Base-by-base conservation (phyloP, 169 alveolate species). In the Plasmodium reichenowi region DNA sequence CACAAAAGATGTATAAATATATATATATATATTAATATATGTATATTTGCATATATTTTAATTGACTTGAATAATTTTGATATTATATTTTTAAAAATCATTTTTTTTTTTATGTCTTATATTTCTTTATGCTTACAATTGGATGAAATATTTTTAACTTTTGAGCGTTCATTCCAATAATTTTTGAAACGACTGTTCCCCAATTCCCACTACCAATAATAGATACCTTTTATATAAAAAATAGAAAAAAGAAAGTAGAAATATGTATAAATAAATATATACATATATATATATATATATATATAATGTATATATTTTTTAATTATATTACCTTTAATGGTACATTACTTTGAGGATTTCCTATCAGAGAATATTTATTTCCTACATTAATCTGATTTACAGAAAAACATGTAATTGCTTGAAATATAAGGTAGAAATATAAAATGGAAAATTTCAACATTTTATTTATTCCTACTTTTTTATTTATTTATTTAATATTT, bases 171-270 rank as follows among this genome's bases (percentile, higher is more conserved):
- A 87, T 93, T 22, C 97, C 92, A 12, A 95, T 94, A 20, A 94
- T 93, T 80, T 93, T 95, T 29, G 97, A 95, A 38, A 94, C 91
- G 26, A 96, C 98, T 17, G 97, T 92, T 7, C 98, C 98, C 98
- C 98, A 96, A 76, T 94, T 95, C 3, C 98, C 98, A 67, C 98
- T 92, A 38, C 97, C 98, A 60, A 96, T 88, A 4, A 96, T 92
- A 63, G 96, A 88, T 26, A 96, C 97, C 98, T 93, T 66, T 38
- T 38, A 38, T 38, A 38, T 26, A 54, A 24, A 15, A 62, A 7
- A 62, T 7, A 60, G 68, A 60, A 60, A 20, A 17, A 38, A 29
- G 15, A 38, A 7, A 10, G 22, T 20, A 68, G 15, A 68, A 15
- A 43, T 68, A 17, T 43, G 45, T 67, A 29, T 67, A 67, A 2